Conservation (phyloP, 2,329 filamentous ascomycete species). For the Botrytis galanthina region DNA sequence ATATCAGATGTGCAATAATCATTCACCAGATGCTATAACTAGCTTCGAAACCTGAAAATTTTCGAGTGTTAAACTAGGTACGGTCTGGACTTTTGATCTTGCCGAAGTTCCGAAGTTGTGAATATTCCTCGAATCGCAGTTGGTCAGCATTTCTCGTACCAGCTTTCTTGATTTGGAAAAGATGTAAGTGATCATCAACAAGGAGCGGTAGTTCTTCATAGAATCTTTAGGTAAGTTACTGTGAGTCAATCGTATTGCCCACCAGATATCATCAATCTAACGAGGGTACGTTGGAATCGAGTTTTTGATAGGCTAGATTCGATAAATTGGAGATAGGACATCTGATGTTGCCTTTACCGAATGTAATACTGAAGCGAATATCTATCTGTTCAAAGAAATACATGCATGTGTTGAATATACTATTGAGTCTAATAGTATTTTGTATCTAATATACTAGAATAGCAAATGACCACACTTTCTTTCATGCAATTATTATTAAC, state of each 20-base stretch:
- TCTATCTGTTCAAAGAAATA: too few species aligned
- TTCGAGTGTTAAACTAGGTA: neutral
- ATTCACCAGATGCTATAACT: neutral
- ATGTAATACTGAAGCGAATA: neutral
- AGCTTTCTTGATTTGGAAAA: neutral
- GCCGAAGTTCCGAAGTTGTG: neutral
- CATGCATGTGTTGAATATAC: too few species aligned
- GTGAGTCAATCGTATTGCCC: too few species aligned
- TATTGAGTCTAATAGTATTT: too few species aligned
- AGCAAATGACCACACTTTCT: neutral
- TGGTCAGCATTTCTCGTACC: neutral
- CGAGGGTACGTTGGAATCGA: neutral
- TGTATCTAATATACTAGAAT: too few species aligned
- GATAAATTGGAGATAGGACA: neutral
- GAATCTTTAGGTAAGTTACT: neutral
- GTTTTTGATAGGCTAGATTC: neutral
- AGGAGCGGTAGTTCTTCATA: neutral
- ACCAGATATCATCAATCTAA: too few species aligned
- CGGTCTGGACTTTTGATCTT: neutral
- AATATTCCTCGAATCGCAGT: neutral
- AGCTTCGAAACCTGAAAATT: neutral
- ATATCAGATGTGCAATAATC: neutral
- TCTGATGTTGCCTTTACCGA: neutral
- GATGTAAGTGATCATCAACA: neutral
- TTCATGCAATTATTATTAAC: rapidly evolving